Percentiles rank a stretch among this genome's conserved stretches.
These are phyloP conservation scores for Suillus cothurnatus DNA, from an alignment of 768 basidiomycete species.

Conservation along the genomic window DNA sequence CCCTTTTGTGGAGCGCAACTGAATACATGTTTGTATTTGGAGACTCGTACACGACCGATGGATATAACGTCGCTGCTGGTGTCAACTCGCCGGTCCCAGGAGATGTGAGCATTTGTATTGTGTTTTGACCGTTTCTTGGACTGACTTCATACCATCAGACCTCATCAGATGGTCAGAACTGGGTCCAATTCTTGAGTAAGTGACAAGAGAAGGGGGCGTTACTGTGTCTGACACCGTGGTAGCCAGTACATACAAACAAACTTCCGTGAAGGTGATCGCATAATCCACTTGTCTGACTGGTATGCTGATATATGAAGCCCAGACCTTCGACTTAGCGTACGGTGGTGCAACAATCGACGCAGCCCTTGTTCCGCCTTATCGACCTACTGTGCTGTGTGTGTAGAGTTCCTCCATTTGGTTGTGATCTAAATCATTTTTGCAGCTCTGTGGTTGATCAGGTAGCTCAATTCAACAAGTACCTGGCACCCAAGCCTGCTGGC, in stretches of 20 bases:
- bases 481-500: conserved; percentile 47
- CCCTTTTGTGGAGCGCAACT: conserved; percentile 51
- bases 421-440: conserved; percentile 1
- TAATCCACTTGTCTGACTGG: neutral
- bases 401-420: conserved; percentile 11
- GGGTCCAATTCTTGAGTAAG: conserved; percentile 57
- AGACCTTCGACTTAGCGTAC: conserved; percentile 68
- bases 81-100: conserved; percentile 53
- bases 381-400: conserved; percentile 52
- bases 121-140: conserved; percentile 1
- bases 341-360: conserved; percentile 69
- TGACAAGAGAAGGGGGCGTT: neutral
- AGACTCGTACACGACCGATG: conserved; percentile 62
- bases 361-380: conserved; percentile 54
- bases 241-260: conserved; percentile 60
- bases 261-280: conserved; percentile 44
- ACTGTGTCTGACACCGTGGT: conserved; percentile 8
- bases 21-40: conserved; percentile 63
- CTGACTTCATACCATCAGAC: conserved; percentile 38
- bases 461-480: conserved; percentile 53
- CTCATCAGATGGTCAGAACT: conserved; percentile 64
- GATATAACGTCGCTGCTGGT: conserved; percentile 61
- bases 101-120: conserved; percentile 39
- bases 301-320: conserved; percentile 9
- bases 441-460: conserved; percentile 54